phyloP scores from a whole-genome alignment of 495 filamentous ascomycete genomes.

The Penicillium coprophilum region DNA sequence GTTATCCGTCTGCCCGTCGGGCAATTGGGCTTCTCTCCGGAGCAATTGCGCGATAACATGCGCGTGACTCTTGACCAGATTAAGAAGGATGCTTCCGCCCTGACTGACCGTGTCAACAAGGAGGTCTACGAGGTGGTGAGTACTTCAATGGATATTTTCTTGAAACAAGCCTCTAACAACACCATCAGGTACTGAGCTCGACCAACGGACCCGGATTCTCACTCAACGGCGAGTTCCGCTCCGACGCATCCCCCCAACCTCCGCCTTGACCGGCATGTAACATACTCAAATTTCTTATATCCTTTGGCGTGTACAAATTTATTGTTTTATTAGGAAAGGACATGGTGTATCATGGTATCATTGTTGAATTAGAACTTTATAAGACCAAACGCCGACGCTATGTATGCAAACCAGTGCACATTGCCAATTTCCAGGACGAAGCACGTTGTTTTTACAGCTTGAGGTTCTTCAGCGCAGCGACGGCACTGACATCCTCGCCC shows the following conservation, averaged over 20 bases:
- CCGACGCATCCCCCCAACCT: constrained; percentile 55
- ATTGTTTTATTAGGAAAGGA: constrained; percentile 48
- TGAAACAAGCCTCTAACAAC: constrained; percentile 11
- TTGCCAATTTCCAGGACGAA: constrained; percentile 1
- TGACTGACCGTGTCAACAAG: constrained; percentile 76
- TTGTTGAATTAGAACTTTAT: constrained; percentile 34
- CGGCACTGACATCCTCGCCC: constrained; percentile 69
- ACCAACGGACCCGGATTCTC: constrained; percentile 84
- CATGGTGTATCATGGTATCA: constrained; percentile 54
- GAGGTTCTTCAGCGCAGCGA: constrained; percentile 61
- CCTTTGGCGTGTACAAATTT: constrained; percentile 41
- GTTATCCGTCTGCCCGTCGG: constrained; percentile 86
- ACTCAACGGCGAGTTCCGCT: constrained; percentile 72
- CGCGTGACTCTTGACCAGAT: constrained; percentile 71
- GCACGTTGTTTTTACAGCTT: constrained; percentile 43
- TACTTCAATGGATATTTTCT: constrained; percentile 4
- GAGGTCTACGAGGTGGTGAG: constrained; percentile 83
- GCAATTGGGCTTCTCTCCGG: constrained; percentile 85
- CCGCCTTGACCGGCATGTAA: constrained; percentile 43
- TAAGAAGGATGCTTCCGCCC: constrained; percentile 68
- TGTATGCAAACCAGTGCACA: constrained; percentile 31
- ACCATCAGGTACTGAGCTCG: constrained; percentile 75
- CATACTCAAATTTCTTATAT: constrained; percentile 38
- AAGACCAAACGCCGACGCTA: constrained; percentile 45
- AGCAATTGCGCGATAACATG: constrained; percentile 83